A percentile compares a stretch with the other conserved stretches of the same genome.
Conservation (phyloP, 2,329 filamentous ascomycete genomes). For the Alternaria arbusti region DNA sequence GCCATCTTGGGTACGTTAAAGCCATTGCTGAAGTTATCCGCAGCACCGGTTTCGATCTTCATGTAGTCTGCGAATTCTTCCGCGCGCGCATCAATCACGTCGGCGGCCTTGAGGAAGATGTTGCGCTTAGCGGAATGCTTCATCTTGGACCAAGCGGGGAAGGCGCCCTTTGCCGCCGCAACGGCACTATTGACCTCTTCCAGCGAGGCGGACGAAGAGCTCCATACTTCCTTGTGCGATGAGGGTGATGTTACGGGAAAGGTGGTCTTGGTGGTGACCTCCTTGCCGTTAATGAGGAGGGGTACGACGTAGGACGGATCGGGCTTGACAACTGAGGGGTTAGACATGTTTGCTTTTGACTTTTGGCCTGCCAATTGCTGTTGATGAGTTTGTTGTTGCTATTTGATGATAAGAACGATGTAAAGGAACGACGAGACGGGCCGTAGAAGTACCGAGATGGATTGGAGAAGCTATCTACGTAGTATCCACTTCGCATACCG, state of each 20-base stretch:
- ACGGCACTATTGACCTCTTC: slow-evolving; percentile 63
- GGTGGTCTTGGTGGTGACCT: slow-evolving; percentile 55
- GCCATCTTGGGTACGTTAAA: slow-evolving; percentile 52
- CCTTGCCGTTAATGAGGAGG: slow-evolving; percentile 58
- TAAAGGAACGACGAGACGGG: background rate
- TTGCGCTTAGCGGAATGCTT: slow-evolving; percentile 68
- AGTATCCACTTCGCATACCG: background rate
- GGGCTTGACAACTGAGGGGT: slow-evolving; percentile 3
- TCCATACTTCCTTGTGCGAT: slow-evolving; percentile 60
- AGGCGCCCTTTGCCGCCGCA: slow-evolving; percentile 69
- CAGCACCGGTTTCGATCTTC: slow-evolving; percentile 63
- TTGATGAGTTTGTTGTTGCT: background rate
- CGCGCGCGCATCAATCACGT: slow-evolving; percentile 65
- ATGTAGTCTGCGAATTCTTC: slow-evolving; percentile 69
- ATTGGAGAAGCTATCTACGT: background rate
- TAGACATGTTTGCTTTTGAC: slow-evolving; percentile 7
- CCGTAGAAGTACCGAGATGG: background rate
- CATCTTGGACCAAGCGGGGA: slow-evolving; percentile 71
- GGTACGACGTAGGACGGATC: slow-evolving; percentile 48
- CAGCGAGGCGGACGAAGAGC: slow-evolving; percentile 63
- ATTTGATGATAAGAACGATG: background rate
- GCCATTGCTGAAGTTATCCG: slow-evolving; percentile 43
- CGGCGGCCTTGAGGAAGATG: slow-evolving; percentile 73
- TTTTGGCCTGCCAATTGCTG: background rate
- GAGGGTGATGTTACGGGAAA: slow-evolving; percentile 65